phyloP scores from a whole-genome alignment of 129 eudicot genomes.

The Cynara cardunculus region DNA sequence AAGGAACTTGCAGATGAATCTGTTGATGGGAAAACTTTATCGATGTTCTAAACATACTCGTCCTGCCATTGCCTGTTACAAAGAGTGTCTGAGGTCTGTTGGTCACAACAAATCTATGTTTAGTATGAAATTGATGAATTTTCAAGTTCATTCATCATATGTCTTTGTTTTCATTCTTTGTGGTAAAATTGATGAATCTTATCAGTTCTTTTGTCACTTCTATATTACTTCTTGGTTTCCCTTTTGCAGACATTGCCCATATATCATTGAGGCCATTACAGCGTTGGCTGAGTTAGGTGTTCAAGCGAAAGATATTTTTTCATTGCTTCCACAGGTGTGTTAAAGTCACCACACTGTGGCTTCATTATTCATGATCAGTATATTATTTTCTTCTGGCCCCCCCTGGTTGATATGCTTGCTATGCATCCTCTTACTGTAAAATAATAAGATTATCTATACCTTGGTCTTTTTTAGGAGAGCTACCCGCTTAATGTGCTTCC shows the following conservation, averaged over 20 bases:
- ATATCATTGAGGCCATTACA: conserved; percentile 68
- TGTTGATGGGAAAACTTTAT: conserved; percentile 86
- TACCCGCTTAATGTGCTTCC: background rate
- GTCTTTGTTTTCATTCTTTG: background rate
- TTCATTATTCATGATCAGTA: background rate
- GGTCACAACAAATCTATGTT: background rate
- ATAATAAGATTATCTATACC: background rate
- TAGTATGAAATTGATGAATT: conserved; percentile 9
- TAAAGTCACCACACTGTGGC: conserved; percentile 11
- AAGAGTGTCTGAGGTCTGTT: conserved; percentile 83
- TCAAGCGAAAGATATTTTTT: conserved; percentile 74
- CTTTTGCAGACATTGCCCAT: conserved; percentile 75
- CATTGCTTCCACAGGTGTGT: conserved; percentile 85
- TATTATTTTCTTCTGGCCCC: background rate
- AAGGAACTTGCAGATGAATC: conserved; percentile 82
- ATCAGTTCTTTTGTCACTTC: conserved; percentile 8
- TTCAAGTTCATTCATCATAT: background rate
- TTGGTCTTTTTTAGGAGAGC: background rate
- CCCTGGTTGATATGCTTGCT: background rate
- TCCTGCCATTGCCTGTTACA: conserved; percentile 73
- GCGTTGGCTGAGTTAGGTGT: conserved; percentile 93
- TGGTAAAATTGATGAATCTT: background rate
- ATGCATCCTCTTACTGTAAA: background rate
- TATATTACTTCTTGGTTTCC: conserved; percentile 1
- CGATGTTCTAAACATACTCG: conserved; percentile 74